These are phyloP conservation scores for Lactifluus echinatus DNA, from an alignment of 768 basidiomycete genomes.

Conservation along the genomic window DNA sequence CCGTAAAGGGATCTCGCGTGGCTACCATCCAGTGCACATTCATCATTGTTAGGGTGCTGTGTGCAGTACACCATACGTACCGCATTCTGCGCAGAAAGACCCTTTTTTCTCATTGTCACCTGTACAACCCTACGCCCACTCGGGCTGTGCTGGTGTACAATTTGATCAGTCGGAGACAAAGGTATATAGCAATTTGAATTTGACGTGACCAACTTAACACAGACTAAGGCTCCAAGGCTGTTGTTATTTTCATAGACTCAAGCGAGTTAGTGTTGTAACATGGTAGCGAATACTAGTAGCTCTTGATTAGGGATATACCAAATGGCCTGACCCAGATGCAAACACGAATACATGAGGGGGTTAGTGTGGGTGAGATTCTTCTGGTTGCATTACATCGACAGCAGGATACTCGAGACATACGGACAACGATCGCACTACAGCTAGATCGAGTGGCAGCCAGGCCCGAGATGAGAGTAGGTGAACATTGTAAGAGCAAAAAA, in stretches of 20 bases:
- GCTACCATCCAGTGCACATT: neutral
- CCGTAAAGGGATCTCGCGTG: neutral
- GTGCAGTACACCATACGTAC: neutral
- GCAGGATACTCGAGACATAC: neutral
- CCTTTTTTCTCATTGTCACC: conserved; percentile 10
- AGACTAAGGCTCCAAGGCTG: too few species aligned
- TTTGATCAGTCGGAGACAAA: neutral
- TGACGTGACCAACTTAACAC: too few species aligned
- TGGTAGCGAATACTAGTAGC: neutral
- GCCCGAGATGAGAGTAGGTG: neutral
- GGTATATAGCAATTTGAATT: neutral
- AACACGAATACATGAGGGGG: neutral
- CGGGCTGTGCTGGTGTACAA: neutral
- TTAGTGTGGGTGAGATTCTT: neutral
- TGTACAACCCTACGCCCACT: conserved; percentile 6
- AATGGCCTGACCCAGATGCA: neutral
- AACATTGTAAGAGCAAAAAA: neutral
- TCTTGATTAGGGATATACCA: neutral
- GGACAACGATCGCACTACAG: neutral
- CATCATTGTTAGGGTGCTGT: neutral
- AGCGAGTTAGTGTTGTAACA: too few species aligned
- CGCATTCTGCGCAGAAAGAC: neutral
- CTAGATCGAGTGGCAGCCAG: conserved; percentile 1
- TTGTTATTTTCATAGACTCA: too few species aligned
- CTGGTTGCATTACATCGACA: neutral